Percentiles rank a stretch among this genome's conserved stretches.
These are phyloP conservation scores for Tolypocladium ophioglossoides DNA, from an alignment of 2,329 filamentous ascomycete genomes.

Conservation along the genomic window DNA sequence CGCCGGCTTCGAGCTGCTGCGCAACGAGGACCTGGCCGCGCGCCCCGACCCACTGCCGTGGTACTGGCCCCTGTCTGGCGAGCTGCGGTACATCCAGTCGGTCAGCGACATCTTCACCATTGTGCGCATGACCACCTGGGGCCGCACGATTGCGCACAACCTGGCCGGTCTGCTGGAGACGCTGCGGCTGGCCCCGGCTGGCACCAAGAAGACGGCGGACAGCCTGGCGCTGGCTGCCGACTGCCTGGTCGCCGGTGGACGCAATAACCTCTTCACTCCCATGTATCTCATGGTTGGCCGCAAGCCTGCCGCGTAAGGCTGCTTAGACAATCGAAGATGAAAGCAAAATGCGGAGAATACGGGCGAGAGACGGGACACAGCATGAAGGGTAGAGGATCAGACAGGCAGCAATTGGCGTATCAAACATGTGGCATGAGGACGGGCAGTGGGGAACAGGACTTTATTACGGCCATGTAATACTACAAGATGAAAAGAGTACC, in stretches of 20 bases:
- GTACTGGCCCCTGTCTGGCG: conserved; percentile 87
- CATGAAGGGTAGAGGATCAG: background rate
- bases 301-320: conserved; percentile 48
- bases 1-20: conserved; percentile 75
- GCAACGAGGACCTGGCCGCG: conserved; percentile 78
- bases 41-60: conserved; percentile 69
- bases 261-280: conserved; percentile 89
- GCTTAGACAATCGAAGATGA: too few species aligned
- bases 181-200: conserved; percentile 63
- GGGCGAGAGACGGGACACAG: too few species aligned
- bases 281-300: conserved; percentile 96
- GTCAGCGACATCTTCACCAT: conserved; percentile 73
- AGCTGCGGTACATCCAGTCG: conserved; percentile 74
- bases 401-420: background rate
- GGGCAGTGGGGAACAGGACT: background rate
- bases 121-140: conserved; percentile 79
- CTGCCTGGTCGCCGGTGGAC: conserved; percentile 75
- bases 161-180: conserved; percentile 69
- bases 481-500: background rate
- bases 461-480: background rate
- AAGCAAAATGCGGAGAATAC: too few species aligned
- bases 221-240: conserved; percentile 74
- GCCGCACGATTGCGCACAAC: conserved; percentile 63
- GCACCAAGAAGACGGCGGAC: conserved; percentile 92
- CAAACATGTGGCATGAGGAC: background rate